These are phyloP conservation scores for Candida adriatica DNA, from an alignment of 805 yeast genomes.

Conservation along the genomic window DNA sequence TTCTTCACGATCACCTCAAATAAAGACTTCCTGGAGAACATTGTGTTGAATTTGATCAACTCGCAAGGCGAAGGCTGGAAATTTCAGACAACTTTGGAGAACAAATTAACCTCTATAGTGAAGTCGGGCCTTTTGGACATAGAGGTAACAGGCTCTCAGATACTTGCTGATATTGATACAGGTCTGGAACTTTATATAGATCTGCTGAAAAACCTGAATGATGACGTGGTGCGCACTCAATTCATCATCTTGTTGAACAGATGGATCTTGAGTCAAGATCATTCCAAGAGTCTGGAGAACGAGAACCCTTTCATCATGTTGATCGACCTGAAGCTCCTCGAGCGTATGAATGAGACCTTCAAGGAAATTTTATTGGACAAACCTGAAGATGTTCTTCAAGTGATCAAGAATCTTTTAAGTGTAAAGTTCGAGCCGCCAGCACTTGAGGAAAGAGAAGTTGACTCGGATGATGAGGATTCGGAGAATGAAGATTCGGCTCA, in stretches of 20 bases:
- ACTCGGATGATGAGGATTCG: conserved; percentile 8
- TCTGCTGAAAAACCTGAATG: conserved; percentile 44
- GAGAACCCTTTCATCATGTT: conserved; percentile 48
- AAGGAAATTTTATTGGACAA: conserved; percentile 39
- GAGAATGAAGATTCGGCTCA: conserved; percentile 27
- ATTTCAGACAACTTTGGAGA: conserved; percentile 28
- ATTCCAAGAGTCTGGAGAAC: conserved; percentile 9
- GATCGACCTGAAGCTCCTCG: conserved; percentile 58
- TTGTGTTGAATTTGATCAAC: conserved; percentile 27
- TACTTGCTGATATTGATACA: conserved; percentile 38
- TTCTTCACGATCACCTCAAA: conserved; percentile 26
- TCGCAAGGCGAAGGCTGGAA: conserved; percentile 30
- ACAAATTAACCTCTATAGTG: conserved; percentile 28
- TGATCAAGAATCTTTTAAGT: conserved; percentile 37
- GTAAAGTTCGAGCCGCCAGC: conserved; percentile 6
- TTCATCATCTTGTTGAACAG: conserved; percentile 49
- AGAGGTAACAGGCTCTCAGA: conserved; percentile 18
- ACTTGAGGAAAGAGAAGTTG: conserved; percentile 2
- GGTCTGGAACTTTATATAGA: conserved; percentile 35
- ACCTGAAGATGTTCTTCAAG: conserved; percentile 49
- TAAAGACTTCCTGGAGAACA: conserved; percentile 18
- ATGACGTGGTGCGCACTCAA: conserved; percentile 35
- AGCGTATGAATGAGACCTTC: conserved; percentile 49
- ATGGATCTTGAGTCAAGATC: conserved; percentile 41
- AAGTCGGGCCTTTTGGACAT: conserved; percentile 11